These are phyloP conservation scores for Pyrenula massariospora DNA, from an alignment of 495 filamentous ascomycete species.

Conservation along the genomic window DNA sequence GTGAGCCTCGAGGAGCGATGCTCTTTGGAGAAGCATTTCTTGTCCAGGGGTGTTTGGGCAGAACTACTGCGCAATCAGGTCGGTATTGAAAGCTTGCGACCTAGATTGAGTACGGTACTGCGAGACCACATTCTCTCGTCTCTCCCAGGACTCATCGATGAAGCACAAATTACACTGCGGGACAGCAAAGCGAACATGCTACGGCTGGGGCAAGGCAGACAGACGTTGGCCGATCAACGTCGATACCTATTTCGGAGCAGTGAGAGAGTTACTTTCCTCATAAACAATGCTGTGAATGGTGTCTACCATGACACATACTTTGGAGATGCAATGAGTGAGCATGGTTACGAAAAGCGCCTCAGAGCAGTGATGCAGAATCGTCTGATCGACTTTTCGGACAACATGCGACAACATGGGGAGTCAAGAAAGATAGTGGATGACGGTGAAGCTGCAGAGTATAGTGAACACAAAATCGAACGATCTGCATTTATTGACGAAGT, in stretches of 20 bases:
- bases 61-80: conserved; percentile 20
- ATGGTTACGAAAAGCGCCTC: conserved; percentile 15
- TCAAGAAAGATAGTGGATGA: conserved; percentile 11
- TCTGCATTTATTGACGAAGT: background rate
- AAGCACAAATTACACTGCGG: conserved; percentile 33
- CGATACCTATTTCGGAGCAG: conserved; percentile 19
- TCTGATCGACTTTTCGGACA: conserved; percentile 15
- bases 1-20: conserved; percentile 22
- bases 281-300: conserved; percentile 39
- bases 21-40: conserved; percentile 24
- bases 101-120: conserved; percentile 43
- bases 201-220: conserved; percentile 14
- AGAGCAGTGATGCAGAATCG: conserved; percentile 22
- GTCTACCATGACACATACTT: conserved; percentile 49
- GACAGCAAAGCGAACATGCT: conserved; percentile 10
- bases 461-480: background rate
- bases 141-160: conserved; percentile 45
- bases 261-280: conserved; percentile 25
- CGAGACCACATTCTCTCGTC: conserved; percentile 40
- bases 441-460: background rate
- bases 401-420: conserved; percentile 19
- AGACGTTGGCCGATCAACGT: conserved; percentile 20
- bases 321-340: conserved; percentile 19
- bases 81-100: conserved; percentile 39
- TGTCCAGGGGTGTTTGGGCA: conserved; percentile 34